These are phyloP conservation scores for Tricholoma sp. DNA, from an alignment of 768 basidiomycete species.

Conservation along the genomic window DNA sequence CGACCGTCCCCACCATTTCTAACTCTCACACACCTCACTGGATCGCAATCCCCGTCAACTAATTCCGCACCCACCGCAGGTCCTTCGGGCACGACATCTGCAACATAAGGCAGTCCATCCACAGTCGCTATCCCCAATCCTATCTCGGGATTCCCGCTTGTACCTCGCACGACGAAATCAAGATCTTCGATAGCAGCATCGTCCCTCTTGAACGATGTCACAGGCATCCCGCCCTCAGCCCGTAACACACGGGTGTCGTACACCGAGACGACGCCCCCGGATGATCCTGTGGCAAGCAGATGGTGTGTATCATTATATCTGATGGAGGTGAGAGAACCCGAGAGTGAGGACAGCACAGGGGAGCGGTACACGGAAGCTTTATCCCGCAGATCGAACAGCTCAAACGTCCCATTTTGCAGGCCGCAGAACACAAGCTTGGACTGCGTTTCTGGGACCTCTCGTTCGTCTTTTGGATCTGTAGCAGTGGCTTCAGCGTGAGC, in stretches of 20 bases:
- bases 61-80: conserved; percentile 44
- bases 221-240: neutral
- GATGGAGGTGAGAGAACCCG: conserved; percentile 34
- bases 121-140: conserved; percentile 45
- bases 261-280: conserved; percentile 47
- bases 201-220: conserved; percentile 41
- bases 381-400: conserved; percentile 50
- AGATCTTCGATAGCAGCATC: conserved; percentile 48
- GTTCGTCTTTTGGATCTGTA: conserved; percentile 17
- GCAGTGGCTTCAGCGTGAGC: neutral
- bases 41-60: conserved; percentile 57
- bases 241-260: conserved; percentile 40
- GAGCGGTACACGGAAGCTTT: conserved; percentile 26
- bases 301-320: conserved; percentile 34
- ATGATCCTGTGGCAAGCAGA: conserved; percentile 56
- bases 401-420: conserved; percentile 49
- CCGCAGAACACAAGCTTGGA: conserved; percentile 50
- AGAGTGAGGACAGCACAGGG: conserved; percentile 12
- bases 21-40: conserved; percentile 40
- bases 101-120: conserved; percentile 59
- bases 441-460: conserved; percentile 41
- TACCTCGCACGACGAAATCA: conserved; percentile 22
- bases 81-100: conserved; percentile 36
- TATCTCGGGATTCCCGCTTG: conserved; percentile 17
- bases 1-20: conserved; percentile 9